phyloP scores from a whole-genome alignment of 1,284 basidiomycete species.

The Rhizopogon parksii region DNA sequence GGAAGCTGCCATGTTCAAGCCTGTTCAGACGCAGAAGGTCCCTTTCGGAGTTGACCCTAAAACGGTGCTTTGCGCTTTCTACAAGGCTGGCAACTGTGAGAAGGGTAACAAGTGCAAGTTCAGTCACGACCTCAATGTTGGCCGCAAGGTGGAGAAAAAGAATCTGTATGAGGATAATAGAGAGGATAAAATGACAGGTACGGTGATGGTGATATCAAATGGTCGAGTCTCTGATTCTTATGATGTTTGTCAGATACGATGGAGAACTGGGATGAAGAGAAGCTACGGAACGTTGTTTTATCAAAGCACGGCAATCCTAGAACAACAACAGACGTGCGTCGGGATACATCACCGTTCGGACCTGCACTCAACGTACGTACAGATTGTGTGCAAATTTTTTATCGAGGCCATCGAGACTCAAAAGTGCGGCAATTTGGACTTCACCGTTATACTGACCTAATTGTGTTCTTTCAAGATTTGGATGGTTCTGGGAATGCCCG shows the following conservation, averaged over 20 bases:
- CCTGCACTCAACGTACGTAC: constrained; percentile 8
- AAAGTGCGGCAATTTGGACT: constrained; percentile 50
- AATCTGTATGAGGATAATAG: constrained; percentile 90
- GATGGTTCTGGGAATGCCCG: constrained; percentile 93
- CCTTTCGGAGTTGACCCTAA: constrained; percentile 96
- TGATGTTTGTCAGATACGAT: constrained; percentile 69
- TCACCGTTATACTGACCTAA: neutral
- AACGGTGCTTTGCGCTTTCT: constrained; percentile 83
- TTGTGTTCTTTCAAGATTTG: constrained; percentile 46
- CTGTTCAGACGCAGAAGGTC: constrained; percentile 79
- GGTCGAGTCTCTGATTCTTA: constrained; percentile 4
- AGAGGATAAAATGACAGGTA: constrained; percentile 74
- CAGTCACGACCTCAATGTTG: constrained; percentile 87
- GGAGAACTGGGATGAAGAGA: constrained; percentile 97
- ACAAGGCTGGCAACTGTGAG: constrained; percentile 83
- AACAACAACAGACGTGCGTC: constrained; percentile 83
- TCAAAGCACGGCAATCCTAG: constrained; percentile 89
- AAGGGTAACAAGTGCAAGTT: constrained; percentile 95
- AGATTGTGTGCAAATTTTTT: constrained; percentile 98
- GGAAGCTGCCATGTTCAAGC: constrained; percentile 75
- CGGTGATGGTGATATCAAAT: constrained; percentile 20
- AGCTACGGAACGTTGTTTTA: constrained; percentile 78
- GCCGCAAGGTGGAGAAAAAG: constrained; percentile 92
- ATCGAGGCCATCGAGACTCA: constrained; percentile 94
- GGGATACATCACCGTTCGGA: constrained; percentile 2